phyloP scores from a whole-genome alignment of 2,329 filamentous ascomycete species.

The Talaromyces sp. region DNA sequence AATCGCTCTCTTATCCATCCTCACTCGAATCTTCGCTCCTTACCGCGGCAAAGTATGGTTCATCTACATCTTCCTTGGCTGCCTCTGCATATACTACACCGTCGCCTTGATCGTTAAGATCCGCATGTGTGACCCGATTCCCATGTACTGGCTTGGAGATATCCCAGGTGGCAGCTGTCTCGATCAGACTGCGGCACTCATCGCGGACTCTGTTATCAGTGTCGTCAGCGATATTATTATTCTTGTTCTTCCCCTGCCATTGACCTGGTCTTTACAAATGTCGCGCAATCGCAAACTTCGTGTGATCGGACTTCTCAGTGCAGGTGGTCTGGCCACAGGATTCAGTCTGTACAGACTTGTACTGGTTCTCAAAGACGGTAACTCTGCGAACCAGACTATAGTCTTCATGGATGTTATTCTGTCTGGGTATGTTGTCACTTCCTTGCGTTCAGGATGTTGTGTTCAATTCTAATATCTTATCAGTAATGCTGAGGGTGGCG shows the following conservation, averaged over 20 bases:
- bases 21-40: slow-evolving; percentile 43
- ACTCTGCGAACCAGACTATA: slow-evolving; percentile 35
- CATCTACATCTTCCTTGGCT: slow-evolving; percentile 39
- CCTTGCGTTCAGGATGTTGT: background rate
- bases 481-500: slow-evolving; percentile 42
- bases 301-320: slow-evolving; percentile 41
- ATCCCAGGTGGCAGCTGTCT: slow-evolving; percentile 33
- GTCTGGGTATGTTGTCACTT: slow-evolving; percentile 36
- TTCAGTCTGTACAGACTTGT: slow-evolving; percentile 44
- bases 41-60: slow-evolving; percentile 36
- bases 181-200: slow-evolving; percentile 40
- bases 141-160: slow-evolving; percentile 37
- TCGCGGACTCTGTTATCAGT: slow-evolving; percentile 44
- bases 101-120: slow-evolving; percentile 42
- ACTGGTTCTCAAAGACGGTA: slow-evolving; percentile 36
- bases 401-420: slow-evolving; percentile 41
- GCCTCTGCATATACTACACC: slow-evolving; percentile 39
- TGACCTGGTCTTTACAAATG: slow-evolving; percentile 46
- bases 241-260: slow-evolving; percentile 38
- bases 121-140: slow-evolving; percentile 41
- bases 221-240: slow-evolving; percentile 42
- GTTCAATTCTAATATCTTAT: background rate
- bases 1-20: slow-evolving; percentile 40
- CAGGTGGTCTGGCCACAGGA: slow-evolving; percentile 41
- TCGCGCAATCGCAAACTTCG: slow-evolving; percentile 39